Base-by-base conservation (phyloP, 768 basidiomycete genomes). In the Gloeopeniophorella convolvens region DNA sequence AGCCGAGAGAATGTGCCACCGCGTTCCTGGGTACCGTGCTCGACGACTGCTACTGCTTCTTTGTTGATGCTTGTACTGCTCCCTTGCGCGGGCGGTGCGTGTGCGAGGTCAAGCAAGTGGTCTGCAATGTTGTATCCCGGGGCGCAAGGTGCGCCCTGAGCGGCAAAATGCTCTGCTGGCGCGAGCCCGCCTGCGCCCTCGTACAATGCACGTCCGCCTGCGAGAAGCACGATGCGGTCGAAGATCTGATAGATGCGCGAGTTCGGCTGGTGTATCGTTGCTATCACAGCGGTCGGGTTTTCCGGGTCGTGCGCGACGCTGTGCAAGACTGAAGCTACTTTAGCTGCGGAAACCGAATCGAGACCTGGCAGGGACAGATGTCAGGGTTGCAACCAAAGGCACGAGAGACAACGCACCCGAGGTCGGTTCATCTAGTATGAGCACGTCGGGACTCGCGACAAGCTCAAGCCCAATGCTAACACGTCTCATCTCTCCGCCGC, bases 41-140 rank as follows among this genome's bases (percentile, higher is more conserved):
- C 6, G n/a, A 28, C 4, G 31, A 30, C 30, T 21, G 26, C 21
- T 8, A 35, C 30, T 15, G 37, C 24, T 16, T 49, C 44, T 33
- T 42, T 55, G 41, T 12, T 24, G 26, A 24, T 12, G 42, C 31
- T 30, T 20, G 59, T 41, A 48, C 65, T 68, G 70, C 80, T 78
- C 1, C 80, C 63, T 26, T 64, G 65, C 6, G 73, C 67, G 12
- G 79, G 76, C 1, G 80, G 74, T 42, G 80, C 79, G 59, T 80
- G 84, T 1, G 92, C 92, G 44, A 97, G 76, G 57, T 96, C 93
- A 18, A 97, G 73, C 10, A 96, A 75, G 60, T 94, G 89, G 63
- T 97, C 94, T 0, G 94, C 92, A 15, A 94, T 78, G 59, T 96
- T 96, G 69, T 94, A 93, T 0, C 89, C 91, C 42, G 80, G 73